These are phyloP conservation scores for Quaeritorhiza haematococci DNA, from an alignment of 371 early-diverging fungal species.

Conservation along the genomic window DNA sequence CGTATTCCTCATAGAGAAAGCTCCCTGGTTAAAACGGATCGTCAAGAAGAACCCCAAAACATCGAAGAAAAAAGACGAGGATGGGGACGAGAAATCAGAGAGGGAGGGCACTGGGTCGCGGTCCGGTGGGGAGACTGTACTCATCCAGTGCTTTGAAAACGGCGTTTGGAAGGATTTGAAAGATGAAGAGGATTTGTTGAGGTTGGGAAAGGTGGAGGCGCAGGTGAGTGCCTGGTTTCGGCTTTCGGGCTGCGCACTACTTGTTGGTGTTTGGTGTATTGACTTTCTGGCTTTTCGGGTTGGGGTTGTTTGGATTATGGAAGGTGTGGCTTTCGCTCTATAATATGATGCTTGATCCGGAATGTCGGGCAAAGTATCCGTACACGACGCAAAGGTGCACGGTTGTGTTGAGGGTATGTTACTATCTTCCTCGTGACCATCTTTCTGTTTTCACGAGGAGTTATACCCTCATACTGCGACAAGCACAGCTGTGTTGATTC, in stretches of 20 bases:
- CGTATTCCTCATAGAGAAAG: constrained; percentile 27
- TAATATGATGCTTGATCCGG: constrained; percentile 38
- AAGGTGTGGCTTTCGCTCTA: constrained; percentile 44
- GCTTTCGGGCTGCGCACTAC: neutral
- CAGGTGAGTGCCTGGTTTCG: constrained; percentile 26
- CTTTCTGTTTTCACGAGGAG: too few relatives aligned
- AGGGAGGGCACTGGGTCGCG: neutral
- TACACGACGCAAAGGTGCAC: constrained; percentile 24
- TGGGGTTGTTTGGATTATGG: neutral
- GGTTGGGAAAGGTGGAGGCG: constrained; percentile 38
- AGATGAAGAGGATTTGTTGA: constrained; percentile 22
- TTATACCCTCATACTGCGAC: too few relatives aligned
- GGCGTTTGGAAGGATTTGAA: constrained; percentile 33
- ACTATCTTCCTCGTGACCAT: too few relatives aligned
- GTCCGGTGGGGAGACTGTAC: too few relatives aligned
- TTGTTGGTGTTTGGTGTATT: neutral
- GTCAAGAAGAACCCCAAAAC: neutral
- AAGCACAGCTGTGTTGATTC: neutral
- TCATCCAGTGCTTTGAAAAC: constrained; percentile 26
- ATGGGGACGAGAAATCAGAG: too few relatives aligned
- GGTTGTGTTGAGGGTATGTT: constrained; percentile 28
- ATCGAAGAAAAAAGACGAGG: neutral
- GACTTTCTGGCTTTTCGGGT: neutral
- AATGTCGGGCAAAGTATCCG: constrained; percentile 32
- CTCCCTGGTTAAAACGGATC: constrained; percentile 33